Conservation (phyloP, 176 grass and related monocot genomes). For the Phyllostachys edulis region DNA sequence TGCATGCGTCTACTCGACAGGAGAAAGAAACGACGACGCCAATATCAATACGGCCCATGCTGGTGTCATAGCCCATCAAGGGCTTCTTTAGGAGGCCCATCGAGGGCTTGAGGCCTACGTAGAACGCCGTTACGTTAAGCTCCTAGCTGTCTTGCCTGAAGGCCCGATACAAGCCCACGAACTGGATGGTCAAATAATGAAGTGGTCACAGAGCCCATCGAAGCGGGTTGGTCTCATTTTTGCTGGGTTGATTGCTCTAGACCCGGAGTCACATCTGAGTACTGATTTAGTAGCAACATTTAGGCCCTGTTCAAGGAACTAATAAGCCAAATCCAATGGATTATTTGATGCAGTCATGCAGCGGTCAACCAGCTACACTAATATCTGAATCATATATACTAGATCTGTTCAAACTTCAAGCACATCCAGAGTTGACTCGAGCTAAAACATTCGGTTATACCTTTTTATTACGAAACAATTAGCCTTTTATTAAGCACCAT, state of each 20-base stretch:
- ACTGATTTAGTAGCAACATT: background rate
- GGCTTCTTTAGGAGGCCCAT: background rate
- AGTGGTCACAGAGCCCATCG: background rate
- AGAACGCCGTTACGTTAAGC: background rate
- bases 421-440: background rate
- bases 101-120: background rate
- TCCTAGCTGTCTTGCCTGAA: background rate
- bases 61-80: background rate
- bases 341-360: background rate
- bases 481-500: conserved; percentile 24
- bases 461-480: background rate
- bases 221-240: background rate
- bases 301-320: background rate
- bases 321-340: background rate
- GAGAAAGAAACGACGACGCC: no score
- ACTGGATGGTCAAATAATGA: background rate
- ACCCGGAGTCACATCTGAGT: background rate
- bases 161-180: background rate
- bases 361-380: no score
- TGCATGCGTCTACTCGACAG: no score
- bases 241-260: background rate
- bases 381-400: background rate
- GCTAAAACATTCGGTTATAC: background rate
- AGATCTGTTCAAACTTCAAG: background rate
- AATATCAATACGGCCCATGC: background rate